Evolutionary conservation across 805 yeast genomes (phyloP), one percentile per base, ranked within the genome.

Genomic region (Candida incommunis): DNA sequence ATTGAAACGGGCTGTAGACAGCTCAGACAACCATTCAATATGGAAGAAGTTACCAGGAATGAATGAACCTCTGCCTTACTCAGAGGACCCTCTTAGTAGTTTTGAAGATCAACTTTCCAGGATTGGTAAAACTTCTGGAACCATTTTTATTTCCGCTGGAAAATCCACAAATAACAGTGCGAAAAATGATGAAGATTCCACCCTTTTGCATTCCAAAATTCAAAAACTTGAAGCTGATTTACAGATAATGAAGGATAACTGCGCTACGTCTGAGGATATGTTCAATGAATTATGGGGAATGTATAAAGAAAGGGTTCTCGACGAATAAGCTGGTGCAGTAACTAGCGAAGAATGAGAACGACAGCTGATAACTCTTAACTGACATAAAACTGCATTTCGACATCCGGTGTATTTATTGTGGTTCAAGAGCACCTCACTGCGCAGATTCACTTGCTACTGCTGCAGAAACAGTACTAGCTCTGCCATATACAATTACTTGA

Each of bases 1-100:
- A 35, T 48, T 60, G 42, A 59, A 56, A 43, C 50, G 63, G 13
- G 45, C 48, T 3, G n/a, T 54, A 2, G 57, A 51, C 40, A 26
- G 27, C 3, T 11, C 44, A 15, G 50, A 41, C 3, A 45, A 42
- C 13, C 56, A 54, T 34, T 53, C 51, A n/a, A 18, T 53, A 20
- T 48, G 52, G 50, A 24, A 51, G 2, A 25, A 45, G 25, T 46
- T 56, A 16, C 43, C 47, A 23, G 40, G 22, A 21, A 45, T 41
- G n/a, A 29, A 18, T 1, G 40, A 22, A 42, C 16, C 26, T 49
- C 3, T 43, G 46, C n/a, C n/a, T n/a, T n/a, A n/a, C n/a, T n/a
- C n/a, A n/a, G n/a, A n/a, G n/a, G n/a, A n/a, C n/a, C n/a, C n/a
- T n/a, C n/a, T n/a, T n/a, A n/a, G n/a, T n/a, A n/a, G n/a, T n/a